Base-by-base conservation (phyloP, 75 land plant species). In the Azolla pinnata region DNA sequence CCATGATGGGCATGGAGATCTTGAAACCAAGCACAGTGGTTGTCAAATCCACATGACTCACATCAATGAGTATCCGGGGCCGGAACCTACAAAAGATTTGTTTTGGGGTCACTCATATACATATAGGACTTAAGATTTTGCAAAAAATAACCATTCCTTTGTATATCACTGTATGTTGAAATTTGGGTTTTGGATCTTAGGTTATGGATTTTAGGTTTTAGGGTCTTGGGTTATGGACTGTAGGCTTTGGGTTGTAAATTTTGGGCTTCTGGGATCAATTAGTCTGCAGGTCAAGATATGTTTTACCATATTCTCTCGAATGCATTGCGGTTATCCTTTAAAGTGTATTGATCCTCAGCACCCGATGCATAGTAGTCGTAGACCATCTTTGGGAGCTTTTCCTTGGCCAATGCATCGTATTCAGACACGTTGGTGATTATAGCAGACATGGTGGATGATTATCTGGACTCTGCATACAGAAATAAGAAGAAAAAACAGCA, bases 1-100 rank as follows among this genome's bases (percentile, higher is more conserved):
- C 59, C 97, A 90, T 87, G 58, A 90, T 90, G 30, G 97, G 97
- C 97, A 90, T 90, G 26, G 97, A 81, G 38, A 87, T 84, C 61
- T 87, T 87, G 75, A 65, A 87, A 9, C 97, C 97, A 77, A 90
- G 59, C 0, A 87, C 74, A 54, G 83, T 87, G 31, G 97, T 79
- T 12, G 78, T 57, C 49, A 78, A 60, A 64, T 90, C 92, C 4
- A 90, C 80, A 42, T 66, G 64, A 33, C 75, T 65, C 26, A 90
- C 97, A 75, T 90, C 92, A 31, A 87, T 62, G 20, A 90, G 81
- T 29, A 90, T 81, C 21, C 97, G 81, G 20, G 97, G 97, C 0
- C 97, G 97, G 49, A 90, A 83, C 73, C 96, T 89, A 54, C 42
- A 38, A n/a, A n/a, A n/a, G n/a, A n/a, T n/a, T n/a, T n/a, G n/a